phyloP scores from a whole-genome alignment of 2,329 filamentous ascomycete species.

The Epichloe scottii region DNA sequence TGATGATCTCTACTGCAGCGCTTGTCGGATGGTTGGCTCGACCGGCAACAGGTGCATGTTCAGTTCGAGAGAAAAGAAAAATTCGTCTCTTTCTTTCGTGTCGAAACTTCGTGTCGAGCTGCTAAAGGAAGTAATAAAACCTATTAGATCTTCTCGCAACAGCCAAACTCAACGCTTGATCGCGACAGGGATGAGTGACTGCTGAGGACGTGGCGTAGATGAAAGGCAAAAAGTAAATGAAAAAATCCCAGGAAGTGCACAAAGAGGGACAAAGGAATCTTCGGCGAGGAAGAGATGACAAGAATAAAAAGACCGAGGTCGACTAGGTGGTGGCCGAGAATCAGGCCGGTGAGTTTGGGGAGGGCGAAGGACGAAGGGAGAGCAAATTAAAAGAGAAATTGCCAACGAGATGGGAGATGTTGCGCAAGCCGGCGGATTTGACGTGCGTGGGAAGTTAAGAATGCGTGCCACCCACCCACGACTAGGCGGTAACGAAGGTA shows the following conservation, averaged over 20 bases:
- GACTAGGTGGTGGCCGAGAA: not conserved
- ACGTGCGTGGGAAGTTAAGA: not conserved
- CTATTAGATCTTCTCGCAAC: not conserved
- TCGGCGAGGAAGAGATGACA: not conserved
- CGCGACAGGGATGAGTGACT: too few species aligned
- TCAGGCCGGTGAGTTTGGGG: not conserved
- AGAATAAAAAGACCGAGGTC: not conserved
- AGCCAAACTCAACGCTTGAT: not conserved
- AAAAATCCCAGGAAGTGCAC: too few species aligned
- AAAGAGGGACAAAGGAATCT: not conserved
- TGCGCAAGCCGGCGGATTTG: not conserved
- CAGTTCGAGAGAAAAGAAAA: not conserved
- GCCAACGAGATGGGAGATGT: not conserved
- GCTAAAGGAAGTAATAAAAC: not conserved
- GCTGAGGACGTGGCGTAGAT: not conserved
- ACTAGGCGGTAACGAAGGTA: not conserved
- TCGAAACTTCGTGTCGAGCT: not conserved
- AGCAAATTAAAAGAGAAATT: not conserved
- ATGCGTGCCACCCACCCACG: not conserved
- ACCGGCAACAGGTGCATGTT: constrained; percentile 6
- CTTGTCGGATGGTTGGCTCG: constrained; percentile 1
- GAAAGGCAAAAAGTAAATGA: not conserved
- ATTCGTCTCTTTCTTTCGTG: not conserved
- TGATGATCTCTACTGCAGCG: not conserved
- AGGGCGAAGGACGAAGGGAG: not conserved